These are phyloP conservation scores for Pichia sp. DNA, from an alignment of 1,139 yeast species.

Conservation along the genomic window DNA sequence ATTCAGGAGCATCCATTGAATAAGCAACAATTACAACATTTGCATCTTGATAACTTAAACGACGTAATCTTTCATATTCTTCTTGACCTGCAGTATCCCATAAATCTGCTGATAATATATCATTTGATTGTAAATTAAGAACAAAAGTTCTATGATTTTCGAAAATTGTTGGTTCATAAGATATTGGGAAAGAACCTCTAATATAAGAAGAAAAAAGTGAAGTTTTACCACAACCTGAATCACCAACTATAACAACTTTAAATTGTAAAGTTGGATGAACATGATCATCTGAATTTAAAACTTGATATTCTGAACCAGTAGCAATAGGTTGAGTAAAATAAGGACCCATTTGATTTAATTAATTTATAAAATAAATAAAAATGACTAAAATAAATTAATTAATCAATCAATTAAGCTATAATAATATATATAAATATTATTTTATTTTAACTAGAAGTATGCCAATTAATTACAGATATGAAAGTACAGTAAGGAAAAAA, in stretches of 20 bases:
- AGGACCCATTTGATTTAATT: background rate
- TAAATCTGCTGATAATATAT: slow-evolving; percentile 58
- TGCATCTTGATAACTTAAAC: slow-evolving; percentile 78
- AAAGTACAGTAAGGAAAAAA: too few relatives aligned
- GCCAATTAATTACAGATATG: too few relatives aligned
- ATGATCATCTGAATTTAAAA: slow-evolving; percentile 8
- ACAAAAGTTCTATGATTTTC: slow-evolving; percentile 75
- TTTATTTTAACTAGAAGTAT: too few relatives aligned
- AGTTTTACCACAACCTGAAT: slow-evolving; percentile 94
- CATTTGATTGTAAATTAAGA: slow-evolving; percentile 37
- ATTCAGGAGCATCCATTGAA: slow-evolving; percentile 56
- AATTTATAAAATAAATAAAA: too few relatives aligned
- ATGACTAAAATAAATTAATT: too few relatives aligned
- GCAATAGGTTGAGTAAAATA: slow-evolving; percentile 11
- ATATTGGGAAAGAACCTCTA: slow-evolving; percentile 60
- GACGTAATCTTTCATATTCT: slow-evolving; percentile 79
- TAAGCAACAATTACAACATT: slow-evolving; percentile 72
- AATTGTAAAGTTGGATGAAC: slow-evolving; percentile 33
- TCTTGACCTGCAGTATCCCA: slow-evolving; percentile 91
- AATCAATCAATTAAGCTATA: too few relatives aligned
- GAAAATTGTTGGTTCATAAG: slow-evolving; percentile 85
- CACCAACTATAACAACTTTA: slow-evolving; percentile 86
- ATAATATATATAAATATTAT: too few relatives aligned
- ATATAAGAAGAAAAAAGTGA: slow-evolving; percentile 78
- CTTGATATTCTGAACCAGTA: slow-evolving; percentile 8